Evolutionary conservation across 192 early-diverging fungal species (phyloP).

Genomic region (Umbelopsis vinacea): DNA sequence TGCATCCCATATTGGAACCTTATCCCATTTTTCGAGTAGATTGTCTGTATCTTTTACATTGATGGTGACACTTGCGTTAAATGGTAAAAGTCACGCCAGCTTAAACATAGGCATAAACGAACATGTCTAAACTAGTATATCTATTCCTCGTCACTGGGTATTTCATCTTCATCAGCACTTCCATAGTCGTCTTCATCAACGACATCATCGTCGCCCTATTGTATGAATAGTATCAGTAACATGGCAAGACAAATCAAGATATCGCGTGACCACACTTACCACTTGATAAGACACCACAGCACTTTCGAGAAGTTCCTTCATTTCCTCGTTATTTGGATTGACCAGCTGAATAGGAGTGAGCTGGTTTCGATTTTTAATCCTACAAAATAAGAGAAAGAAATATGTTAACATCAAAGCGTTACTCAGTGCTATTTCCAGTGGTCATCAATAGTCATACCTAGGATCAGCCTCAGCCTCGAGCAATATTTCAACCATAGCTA

Average conservation of each 20-base stretch:
- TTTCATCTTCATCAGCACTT: slow-evolving; percentile 29
- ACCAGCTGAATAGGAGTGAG: slow-evolving; percentile 27
- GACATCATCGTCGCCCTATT: slow-evolving; percentile 17
- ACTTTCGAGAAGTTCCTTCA: slow-evolving; percentile 34
- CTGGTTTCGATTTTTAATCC: slow-evolving; percentile 36
- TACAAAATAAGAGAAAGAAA: slow-evolving; percentile 4
- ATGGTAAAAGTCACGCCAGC: background rate
- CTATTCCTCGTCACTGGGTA: slow-evolving; percentile 25
- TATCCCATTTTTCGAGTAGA: no score
- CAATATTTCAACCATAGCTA: slow-evolving; percentile 65
- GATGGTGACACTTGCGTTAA: background rate
- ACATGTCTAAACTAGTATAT: slow-evolving; percentile 12
- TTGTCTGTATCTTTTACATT: background rate
- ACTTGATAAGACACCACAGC: slow-evolving; percentile 33
- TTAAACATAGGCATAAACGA: slow-evolving; percentile 2
- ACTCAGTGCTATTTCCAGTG: background rate
- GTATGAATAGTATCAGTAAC: background rate
- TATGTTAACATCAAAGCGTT: background rate
- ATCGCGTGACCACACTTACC: slow-evolving; percentile 24
- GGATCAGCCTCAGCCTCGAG: slow-evolving; percentile 59
- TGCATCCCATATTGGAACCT: background rate
- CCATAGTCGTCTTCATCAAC: slow-evolving; percentile 30
- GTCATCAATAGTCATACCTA: slow-evolving; percentile 29
- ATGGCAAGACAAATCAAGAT: background rate
- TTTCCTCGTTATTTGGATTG: slow-evolving; percentile 31